Evolutionary conservation across 2,329 filamentous ascomycete species (phyloP), one percentile per base, ranked within the genome.

Genomic region (Teratosphaeria pseudoeucalypti): DNA sequence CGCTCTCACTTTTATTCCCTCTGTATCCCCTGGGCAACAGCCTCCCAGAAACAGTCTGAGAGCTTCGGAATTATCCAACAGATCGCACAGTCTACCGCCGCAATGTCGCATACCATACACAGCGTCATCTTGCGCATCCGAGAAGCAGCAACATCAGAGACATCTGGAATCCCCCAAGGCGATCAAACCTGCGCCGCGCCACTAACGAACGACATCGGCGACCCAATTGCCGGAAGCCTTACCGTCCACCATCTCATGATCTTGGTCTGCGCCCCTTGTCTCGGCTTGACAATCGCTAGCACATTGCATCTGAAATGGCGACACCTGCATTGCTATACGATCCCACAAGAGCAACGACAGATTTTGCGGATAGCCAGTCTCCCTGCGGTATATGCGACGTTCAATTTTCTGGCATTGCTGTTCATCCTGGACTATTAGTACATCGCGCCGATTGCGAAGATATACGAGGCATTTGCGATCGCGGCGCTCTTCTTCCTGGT

Each of bases 311-410:
- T 61, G 9, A 56, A 34, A 32, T 65, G 59, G 58, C 54, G 53
- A 47, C 62, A 65, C 52, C 39, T 65, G 4, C 60, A 55, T 43
- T 53, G 56, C 27, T 65, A 63, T 57, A 65, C 59, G 9, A 60
- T 56, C 26, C 61, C 62, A 16, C 62, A 64, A 54, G 64, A 65
- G 58, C 64, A 65, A 49, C 62, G 64, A 14, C 64, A 65, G 47
- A 64, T 65, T 23, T 56, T 65, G 1, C 59, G 64, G 12, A 63
- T 64, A 34, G 52, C 61, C 26, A 57, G 57, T 29, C 34, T 63
- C 16, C 64, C 62, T 2, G 56, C 59, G 10, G 59, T 60, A n/a
- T 64, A 62, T 53, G 52, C 54, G 27, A 49, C 64, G 2, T 63
- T 65, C 60, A 59, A 61, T 49, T 63, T 65, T 49, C 54, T 65